Base-by-base conservation (phyloP, 345 rosid species). In the Boechera retrofracta region DNA sequence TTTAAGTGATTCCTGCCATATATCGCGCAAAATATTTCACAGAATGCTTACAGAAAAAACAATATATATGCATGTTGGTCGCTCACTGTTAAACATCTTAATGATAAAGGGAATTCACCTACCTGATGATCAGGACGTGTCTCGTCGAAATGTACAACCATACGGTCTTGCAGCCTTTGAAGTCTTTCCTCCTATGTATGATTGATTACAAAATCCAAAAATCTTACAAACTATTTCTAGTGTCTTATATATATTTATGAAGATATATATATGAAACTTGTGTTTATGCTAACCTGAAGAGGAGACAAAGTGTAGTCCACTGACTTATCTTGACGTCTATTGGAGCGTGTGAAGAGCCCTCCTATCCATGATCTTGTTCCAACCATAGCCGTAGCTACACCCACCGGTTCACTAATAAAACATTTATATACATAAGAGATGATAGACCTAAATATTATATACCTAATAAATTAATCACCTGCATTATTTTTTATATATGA, bases 321-420 rank as follows among this genome's bases (percentile, higher is more conserved):
- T 71, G 75, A 72, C 83, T 77, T 89, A 24, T 88, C 95, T 28
- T 62, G 69, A 32, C 90, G 92, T 88, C 74, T 90, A 64, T 76
- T 64, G 48, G 81, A 58, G 69, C 96, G 97, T 80, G 76, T 86
- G 73, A 95, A 86, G 42, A 95, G 85, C 77, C 92, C 97, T 86
- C 93, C 98, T 62, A 95, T 76, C 99, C 97, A 91, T 77, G 96
- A 69, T 81, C 92, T 83, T 76, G 99, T 82, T 83, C 97, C 98
- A 93, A 87, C 91, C 94, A 89, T 91, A 87, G 89, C 91, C 83
- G 88, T 88, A 81, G 89, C 89, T 88, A 75, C 75, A 90, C 83
- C 75, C 83, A 84, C 72, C 56, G 78, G 82, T 44, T 79, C 71
- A 67, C 78, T 72, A 58, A 33, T 48, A n/a, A 21, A 44, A 41